A percentile compares a stretch with the other conserved stretches of the same genome.
Conservation (phyloP, 202 grass and related monocot genomes). For the Panicum hallii region DNA sequence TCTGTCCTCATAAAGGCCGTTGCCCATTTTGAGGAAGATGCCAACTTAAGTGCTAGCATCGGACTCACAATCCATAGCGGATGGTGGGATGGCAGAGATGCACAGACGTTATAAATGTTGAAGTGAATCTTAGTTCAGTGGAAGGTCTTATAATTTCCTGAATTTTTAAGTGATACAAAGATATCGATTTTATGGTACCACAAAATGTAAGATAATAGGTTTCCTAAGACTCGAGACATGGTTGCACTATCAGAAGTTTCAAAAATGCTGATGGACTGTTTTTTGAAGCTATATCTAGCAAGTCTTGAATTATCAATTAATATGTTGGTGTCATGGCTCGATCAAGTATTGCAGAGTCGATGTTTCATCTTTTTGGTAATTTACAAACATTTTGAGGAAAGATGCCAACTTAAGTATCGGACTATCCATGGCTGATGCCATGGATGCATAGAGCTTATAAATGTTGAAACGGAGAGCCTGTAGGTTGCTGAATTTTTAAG, state of each 20-base stretch:
- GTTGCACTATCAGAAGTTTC: not conserved
- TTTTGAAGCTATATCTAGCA: not conserved
- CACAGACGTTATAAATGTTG: slow-evolving; percentile 41
- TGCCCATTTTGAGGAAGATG: slow-evolving; percentile 54
- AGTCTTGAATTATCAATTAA: not conserved
- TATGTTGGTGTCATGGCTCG: not conserved
- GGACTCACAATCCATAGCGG: not conserved
- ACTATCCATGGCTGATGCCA: not conserved
- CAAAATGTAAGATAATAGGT: not conserved
- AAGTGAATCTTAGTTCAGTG: slow-evolving; percentile 41
- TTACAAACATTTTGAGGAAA: slow-evolving; percentile 27
- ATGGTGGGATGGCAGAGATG: slow-evolving; percentile 20
- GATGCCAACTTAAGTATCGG: slow-evolving; percentile 19
- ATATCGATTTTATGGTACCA: not conserved
- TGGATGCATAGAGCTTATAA: slow-evolving; percentile 27
- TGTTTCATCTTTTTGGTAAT: not conserved
- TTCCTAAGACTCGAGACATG: not conserved
- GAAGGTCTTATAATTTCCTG: not conserved
- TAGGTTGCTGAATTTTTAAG: not conserved
- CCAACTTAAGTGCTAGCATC: slow-evolving; percentile 36
- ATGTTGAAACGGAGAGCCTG: slow-evolving; percentile 26
- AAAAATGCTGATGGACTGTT: not conserved
- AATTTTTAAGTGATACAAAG: not conserved
- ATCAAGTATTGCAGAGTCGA: not conserved
- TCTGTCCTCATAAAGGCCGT: slow-evolving; percentile 45